phyloP scores from a whole-genome alignment of 805 yeast genomes.

The Huiozyma sinensis region DNA sequence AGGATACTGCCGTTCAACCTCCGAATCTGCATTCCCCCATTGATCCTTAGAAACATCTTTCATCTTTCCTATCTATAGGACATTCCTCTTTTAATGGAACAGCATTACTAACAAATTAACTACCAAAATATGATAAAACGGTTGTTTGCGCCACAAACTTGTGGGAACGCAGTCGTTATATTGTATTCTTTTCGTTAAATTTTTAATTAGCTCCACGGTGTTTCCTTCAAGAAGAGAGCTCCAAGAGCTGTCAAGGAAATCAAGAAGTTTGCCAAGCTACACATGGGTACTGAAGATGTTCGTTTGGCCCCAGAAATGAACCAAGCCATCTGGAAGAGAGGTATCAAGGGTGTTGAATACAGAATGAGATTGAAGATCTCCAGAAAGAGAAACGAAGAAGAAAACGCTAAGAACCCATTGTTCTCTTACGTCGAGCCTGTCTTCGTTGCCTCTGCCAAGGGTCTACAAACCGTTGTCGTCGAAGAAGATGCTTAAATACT shows the following conservation, averaged over 20 bases:
- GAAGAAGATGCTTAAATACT: conserved; percentile 52
- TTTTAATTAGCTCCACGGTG: conserved; percentile 76
- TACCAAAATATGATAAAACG: too few species aligned
- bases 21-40: too few species aligned
- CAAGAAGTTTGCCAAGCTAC: conserved; percentile 95
- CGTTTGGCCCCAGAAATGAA: conserved; percentile 98
- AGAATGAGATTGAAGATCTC: conserved; percentile 98
- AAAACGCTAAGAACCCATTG: conserved; percentile 95
- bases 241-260: conserved; percentile 99
- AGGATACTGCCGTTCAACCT: too few species aligned
- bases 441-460: conserved; percentile 88
- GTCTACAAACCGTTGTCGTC: conserved; percentile 95
- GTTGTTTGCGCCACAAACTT: too few species aligned
- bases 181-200: background rate
- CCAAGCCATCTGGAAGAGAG: conserved; percentile 98
- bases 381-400: conserved; percentile 99
- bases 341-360: conserved; percentile 97
- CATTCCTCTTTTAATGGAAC: too few species aligned
- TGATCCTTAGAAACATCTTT: too few species aligned
- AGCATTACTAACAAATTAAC: conserved; percentile 2
- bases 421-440: conserved; percentile 98
- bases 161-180: too few species aligned
- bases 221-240: conserved; percentile 98
- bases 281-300: conserved; percentile 98
- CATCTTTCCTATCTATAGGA: too few species aligned